Evolutionary conservation across 257 asterid species (phyloP).

Genomic region (Gentiana straminea): DNA sequence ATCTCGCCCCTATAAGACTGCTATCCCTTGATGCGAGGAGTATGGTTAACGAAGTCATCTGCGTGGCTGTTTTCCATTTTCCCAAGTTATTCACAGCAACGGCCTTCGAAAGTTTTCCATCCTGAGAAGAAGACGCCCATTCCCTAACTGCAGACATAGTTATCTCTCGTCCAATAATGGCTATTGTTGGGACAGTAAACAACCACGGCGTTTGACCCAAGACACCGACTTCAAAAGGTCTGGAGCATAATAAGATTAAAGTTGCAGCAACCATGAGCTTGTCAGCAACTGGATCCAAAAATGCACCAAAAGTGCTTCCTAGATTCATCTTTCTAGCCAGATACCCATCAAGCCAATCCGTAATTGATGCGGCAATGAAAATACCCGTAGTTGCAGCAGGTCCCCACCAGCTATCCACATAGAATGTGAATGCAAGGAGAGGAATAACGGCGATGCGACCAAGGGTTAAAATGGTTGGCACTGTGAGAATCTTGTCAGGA

Average conservation of each 20-base stretch:
- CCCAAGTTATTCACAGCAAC: constrained; percentile 95
- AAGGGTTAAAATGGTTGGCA: constrained; percentile 88
- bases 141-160: constrained; percentile 99
- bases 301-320: constrained; percentile 94
- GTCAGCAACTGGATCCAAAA: constrained; percentile 99
- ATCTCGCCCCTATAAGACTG: constrained; percentile 51
- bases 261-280: constrained; percentile 99
- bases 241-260: constrained; percentile 81
- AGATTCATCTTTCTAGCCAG: constrained; percentile 95
- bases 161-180: constrained; percentile 97
- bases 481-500: constrained; percentile 61
- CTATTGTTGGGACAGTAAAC: constrained; percentile 74
- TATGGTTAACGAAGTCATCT: constrained; percentile 81
- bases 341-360: constrained; percentile 99
- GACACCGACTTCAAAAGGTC: constrained; percentile 58
- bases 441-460: constrained; percentile 93
- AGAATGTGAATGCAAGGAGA: constrained; percentile 71
- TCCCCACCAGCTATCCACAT: constrained; percentile 88
- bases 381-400: constrained; percentile 73
- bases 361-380: constrained; percentile 74
- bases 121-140: constrained; percentile 98
- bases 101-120: constrained; percentile 82
- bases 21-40: constrained; percentile 78
- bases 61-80: constrained; percentile 96
- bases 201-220: constrained; percentile 83